Conservation (phyloP, 208 protist genomes). For the Acanthamoeba divionensis region DNA sequence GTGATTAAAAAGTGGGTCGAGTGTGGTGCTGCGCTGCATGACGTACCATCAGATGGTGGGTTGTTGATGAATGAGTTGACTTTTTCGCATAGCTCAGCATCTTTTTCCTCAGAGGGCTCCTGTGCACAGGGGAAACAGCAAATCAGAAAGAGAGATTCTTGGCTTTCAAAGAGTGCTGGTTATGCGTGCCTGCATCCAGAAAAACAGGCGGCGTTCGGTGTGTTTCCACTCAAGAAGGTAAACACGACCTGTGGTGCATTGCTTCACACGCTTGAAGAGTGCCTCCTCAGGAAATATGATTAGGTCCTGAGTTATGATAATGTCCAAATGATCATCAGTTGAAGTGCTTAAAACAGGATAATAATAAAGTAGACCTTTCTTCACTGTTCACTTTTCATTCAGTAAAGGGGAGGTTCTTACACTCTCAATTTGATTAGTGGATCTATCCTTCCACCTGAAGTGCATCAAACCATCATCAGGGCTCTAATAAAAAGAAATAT, state of each 20-base stretch:
- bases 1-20: background rate
- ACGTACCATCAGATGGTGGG: background rate
- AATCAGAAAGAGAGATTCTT: too few relatives aligned
- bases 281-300: conserved; percentile 74
- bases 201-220: conserved; percentile 63
- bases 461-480: conserved; percentile 58
- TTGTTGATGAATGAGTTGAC: conserved; percentile 53
- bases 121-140: too few relatives aligned
- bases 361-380: too few relatives aligned
- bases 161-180: too few relatives aligned
- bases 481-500: too few relatives aligned
- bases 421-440: conserved; percentile 53
- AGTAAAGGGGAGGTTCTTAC: background rate
- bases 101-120: conserved; percentile 57
- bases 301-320: conserved; percentile 54
- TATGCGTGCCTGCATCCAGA: conserved; percentile 81
- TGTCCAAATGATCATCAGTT: too few relatives aligned
- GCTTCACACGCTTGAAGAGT: conserved; percentile 59
- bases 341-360: too few relatives aligned
- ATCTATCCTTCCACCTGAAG: conserved; percentile 68
- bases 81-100: conserved; percentile 52
- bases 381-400: too few relatives aligned
- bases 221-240: conserved; percentile 68
- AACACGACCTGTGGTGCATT: conserved; percentile 70
- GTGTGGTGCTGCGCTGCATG: background rate